A percentile compares a stretch with the other conserved stretches of the same genome.
Conservation (phyloP, 2,329 filamentous ascomycete genomes). For the Samsoniella hepiali region DNA sequence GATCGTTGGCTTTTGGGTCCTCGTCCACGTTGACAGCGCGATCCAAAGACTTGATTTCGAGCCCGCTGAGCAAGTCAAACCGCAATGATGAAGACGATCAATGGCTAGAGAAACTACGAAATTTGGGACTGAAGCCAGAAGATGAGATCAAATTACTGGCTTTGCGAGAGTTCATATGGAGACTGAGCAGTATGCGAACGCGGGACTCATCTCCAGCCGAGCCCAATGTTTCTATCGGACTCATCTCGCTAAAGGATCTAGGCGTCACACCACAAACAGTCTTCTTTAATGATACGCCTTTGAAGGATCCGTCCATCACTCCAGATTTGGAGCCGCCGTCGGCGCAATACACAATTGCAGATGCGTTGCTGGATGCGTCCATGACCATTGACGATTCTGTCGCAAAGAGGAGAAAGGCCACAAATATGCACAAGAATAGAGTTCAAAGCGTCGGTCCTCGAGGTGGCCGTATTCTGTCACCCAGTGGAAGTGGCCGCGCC, state of each 20-base stretch:
- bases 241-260: constrained; percentile 72
- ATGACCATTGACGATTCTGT: constrained; percentile 75
- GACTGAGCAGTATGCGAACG: constrained; percentile 68
- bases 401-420: constrained; percentile 49
- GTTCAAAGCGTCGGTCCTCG: constrained; percentile 35
- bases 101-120: constrained; percentile 82
- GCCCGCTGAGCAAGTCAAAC: constrained; percentile 58
- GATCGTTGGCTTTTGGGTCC: constrained; percentile 60
- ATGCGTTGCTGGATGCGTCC: constrained; percentile 87
- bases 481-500: constrained; percentile 28
- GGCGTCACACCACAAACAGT: constrained; percentile 83
- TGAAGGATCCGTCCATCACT: constrained; percentile 40
- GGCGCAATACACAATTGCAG: constrained; percentile 74
- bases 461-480: constrained; percentile 31
- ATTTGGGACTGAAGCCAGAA: constrained; percentile 74
- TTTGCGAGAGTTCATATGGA: constrained; percentile 88
- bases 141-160: constrained; percentile 88
- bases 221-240: constrained; percentile 30
- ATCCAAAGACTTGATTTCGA: constrained; percentile 53
- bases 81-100: constrained; percentile 92
- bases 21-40: constrained; percentile 51
- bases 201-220: constrained; percentile 44
- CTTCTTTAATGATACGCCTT: constrained; percentile 78
- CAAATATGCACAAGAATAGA: constrained; percentile 50
- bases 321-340: constrained; percentile 32